Evolutionary conservation across 768 basidiomycete species (phyloP), one percentile per base, ranked within the genome.

Genomic region (Lanmaoa pseudosensibilis): DNA sequence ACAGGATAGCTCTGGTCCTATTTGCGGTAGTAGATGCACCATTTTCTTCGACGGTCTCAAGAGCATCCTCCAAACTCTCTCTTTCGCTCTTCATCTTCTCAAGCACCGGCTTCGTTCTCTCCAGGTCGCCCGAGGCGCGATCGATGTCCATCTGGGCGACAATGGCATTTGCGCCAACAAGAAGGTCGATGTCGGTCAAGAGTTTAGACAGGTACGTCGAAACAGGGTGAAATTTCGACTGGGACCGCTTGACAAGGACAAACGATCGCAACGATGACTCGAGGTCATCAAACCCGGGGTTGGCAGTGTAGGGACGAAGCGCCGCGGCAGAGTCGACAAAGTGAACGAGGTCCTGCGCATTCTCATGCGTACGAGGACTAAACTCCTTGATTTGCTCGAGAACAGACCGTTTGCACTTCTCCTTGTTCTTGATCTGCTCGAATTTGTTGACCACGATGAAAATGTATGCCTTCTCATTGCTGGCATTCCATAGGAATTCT

Each of bases 381-480:
- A 98, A 82, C 62, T 90, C 83, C 69, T 85, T 89, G 80, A 99
- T 93, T 73, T 98, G 96, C 56, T 98, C 94, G 27, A 97, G 82
- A 44, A 99, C 89, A 33, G 87, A 73, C 40, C 91, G 82, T 65
- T 85, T 83, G 74, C 97, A 98, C 72, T 92, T 88, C 47, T 89
- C 91, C 77, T 98, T 97, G 79, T 98, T 91, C 70, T 86, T 84
- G 75, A 98, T 96, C 69, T 92, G 89, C 65, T 93, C 94, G 70
- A 87, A 99, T 72, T 95, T 94, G 82, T 99, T 99, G 71, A 98
- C 96, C 52, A 98, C 97, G 69, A 98, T 90, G 78, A 99, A 99
- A 47, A 99, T 77, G 70, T 95, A 96, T 0, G 96, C 94, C 78
- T 98, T 98, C 77, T 99, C 97, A 65, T 92, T 89, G 76, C 90